These are phyloP conservation scores for Solanum tarijense DNA, from an alignment of 257 asterid species.

Conservation along the genomic window DNA sequence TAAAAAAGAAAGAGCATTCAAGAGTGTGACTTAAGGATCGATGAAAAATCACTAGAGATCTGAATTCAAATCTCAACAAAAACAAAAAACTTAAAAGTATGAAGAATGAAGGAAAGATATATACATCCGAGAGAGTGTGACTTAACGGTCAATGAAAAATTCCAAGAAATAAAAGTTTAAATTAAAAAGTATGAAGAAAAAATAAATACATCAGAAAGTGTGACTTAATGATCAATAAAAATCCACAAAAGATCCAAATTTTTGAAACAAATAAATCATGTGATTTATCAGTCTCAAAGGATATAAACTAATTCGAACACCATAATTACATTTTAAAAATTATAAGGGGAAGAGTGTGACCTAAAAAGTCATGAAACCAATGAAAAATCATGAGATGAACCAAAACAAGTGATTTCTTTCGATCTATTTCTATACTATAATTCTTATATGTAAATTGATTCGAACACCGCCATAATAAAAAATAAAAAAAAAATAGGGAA, in stretches of 20 bases:
- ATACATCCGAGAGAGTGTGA: neutral
- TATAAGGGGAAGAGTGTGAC: neutral
- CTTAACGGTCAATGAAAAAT: neutral
- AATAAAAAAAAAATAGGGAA: neutral
- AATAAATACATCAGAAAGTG: fast-evolving
- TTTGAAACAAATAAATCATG: too few species aligned
- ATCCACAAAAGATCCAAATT: neutral
- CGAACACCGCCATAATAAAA: fast-evolving
- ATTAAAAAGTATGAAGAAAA: neutral
- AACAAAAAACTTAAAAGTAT: neutral
- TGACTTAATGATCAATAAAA: neutral
- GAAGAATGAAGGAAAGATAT: neutral
- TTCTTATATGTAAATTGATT: neutral
- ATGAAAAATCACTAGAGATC: neutral
- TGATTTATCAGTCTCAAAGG: neutral
- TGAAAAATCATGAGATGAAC: neutral
- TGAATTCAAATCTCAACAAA: neutral
- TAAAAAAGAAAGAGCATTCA: neutral
- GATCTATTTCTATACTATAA: neutral
- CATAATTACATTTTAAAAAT: neutral
- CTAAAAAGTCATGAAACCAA: neutral
- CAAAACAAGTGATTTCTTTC: neutral
- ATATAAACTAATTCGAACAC: neutral
- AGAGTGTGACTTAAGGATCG: neutral
- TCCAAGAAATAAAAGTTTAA: neutral